Conservation (phyloP, 441 rosid genomes). For the Adansonia grandidieri region DNA sequence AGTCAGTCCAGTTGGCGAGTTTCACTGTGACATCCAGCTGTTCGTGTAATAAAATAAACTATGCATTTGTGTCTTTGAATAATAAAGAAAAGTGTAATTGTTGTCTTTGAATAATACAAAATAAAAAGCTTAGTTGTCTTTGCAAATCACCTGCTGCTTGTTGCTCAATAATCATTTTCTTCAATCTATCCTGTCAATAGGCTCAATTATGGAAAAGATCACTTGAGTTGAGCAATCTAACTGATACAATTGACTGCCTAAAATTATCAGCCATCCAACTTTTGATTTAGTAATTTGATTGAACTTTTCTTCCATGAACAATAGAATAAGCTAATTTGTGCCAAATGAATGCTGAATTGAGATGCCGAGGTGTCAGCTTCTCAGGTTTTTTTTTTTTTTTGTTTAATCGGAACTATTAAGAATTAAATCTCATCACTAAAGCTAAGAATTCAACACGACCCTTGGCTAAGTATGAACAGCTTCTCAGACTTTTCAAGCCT, state of each 20-base stretch:
- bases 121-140: background rate
- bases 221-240: background rate
- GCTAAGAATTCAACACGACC: too few species aligned
- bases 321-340: too few species aligned
- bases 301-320: too few species aligned
- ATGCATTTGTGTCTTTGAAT: background rate
- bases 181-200: background rate
- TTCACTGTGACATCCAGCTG: conserved; percentile 23
- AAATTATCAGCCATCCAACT: too few species aligned
- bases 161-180: background rate
- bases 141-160: background rate
- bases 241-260: background rate
- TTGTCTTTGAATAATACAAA: background rate
- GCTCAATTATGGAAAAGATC: background rate
- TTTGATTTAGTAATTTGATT: too few species aligned
- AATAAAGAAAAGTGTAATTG: background rate
- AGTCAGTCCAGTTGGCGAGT: conserved; percentile 22
- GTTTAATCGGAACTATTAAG: too few species aligned
- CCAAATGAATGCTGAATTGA: too few species aligned
- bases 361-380: too few species aligned
- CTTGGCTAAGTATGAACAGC: too few species aligned
- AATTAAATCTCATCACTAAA: too few species aligned
- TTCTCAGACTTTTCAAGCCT: too few species aligned
- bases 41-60: conserved; percentile 31
- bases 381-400: too few species aligned